phyloP scores from a whole-genome alignment of 768 basidiomycete species.

The Mycena filopes region DNA sequence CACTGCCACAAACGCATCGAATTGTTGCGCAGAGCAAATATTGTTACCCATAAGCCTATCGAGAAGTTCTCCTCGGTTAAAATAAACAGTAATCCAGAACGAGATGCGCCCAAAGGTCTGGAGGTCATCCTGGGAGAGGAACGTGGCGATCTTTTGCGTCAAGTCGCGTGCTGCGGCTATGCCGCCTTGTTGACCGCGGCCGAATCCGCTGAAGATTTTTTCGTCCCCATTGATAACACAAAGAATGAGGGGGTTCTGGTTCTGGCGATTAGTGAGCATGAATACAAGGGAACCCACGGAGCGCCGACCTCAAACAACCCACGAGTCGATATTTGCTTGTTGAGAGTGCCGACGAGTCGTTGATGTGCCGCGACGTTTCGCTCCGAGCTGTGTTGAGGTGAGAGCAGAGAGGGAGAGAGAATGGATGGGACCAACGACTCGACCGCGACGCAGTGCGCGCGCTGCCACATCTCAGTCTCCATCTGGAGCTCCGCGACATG shows the following conservation, averaged over 20 bases:
- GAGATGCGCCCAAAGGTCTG: conserved; percentile 72
- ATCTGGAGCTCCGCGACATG: conserved; percentile 75
- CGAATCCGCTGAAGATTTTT: conserved; percentile 70
- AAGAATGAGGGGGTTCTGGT: conserved; percentile 74
- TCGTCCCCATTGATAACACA: conserved; percentile 82
- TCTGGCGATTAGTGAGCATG: conserved; percentile 41
- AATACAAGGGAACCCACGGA: neutral
- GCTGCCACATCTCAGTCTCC: conserved; percentile 77
- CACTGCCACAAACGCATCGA: conserved; percentile 73
- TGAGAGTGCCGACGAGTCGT: conserved; percentile 71
- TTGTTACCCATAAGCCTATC: conserved; percentile 61
- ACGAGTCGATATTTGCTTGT: conserved; percentile 69
- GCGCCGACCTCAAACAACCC: conserved; percentile 61
- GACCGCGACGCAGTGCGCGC: conserved; percentile 70
- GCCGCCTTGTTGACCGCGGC: conserved; percentile 75
- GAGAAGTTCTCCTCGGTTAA: conserved; percentile 68
- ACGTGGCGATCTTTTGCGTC: conserved; percentile 75
- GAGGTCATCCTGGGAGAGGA: conserved; percentile 70
- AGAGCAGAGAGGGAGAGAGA: neutral
- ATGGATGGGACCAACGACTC: conserved; percentile 48
- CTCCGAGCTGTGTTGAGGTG: conserved; percentile 52
- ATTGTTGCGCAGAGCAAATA: conserved; percentile 71
- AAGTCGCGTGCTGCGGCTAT: conserved; percentile 70
- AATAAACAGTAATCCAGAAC: conserved; percentile 81
- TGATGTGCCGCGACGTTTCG: conserved; percentile 75